Evolutionary conservation across 2,329 filamentous ascomycete species (phyloP), one percentile per base, ranked within the genome.

Genomic region (Cladosporium colombiae): DNA sequence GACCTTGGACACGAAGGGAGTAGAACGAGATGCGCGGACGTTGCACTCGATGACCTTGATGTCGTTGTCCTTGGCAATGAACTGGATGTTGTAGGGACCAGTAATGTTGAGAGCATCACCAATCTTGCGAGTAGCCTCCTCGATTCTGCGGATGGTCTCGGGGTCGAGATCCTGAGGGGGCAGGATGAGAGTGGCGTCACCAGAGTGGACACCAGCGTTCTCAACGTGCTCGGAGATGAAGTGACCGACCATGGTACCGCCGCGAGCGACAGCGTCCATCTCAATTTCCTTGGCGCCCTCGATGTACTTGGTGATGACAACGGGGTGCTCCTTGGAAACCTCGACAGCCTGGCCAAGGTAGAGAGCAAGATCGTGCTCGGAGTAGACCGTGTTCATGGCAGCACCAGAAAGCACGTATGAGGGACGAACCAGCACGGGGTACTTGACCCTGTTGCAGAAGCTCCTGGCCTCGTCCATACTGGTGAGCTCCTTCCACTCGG

Each of bases 21-120:
- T 97, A 0, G 94, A 98, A 70, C 95, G 88, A 55, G 95, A 97
- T 18, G 95, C 95, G 69, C 95, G 90, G 67, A 98, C 95, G 75
- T 99, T 99, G 81, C 95, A 98, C 82, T 99, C 95, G 70, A 99
- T 99, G 71, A 99, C 95, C 84, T 98, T 98, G 84, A 99, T 98
- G 71, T 98, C 94, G 78, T 98, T 98, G 78, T 98, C 93, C 83
- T 98, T 98, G 74, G 95, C 95, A 74, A 99, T 99, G 82, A 99
- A 98, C 78, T 99, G 95, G 69, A 99, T 99, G 81, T 99, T 99
- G 86, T 91, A 97, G 25, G 95, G 95, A 59, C 95, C 95, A 49
- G 95, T 98, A 65, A 99, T 90, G 77, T 98, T 97, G 66, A 98
- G 86, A 18, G 95, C 94, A 68, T 91, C 89, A 71, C 91, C 95